These are phyloP conservation scores for Lunasporangiospora selenospora DNA, from an alignment of 192 early-diverging fungal genomes.

Conservation along the genomic window DNA sequence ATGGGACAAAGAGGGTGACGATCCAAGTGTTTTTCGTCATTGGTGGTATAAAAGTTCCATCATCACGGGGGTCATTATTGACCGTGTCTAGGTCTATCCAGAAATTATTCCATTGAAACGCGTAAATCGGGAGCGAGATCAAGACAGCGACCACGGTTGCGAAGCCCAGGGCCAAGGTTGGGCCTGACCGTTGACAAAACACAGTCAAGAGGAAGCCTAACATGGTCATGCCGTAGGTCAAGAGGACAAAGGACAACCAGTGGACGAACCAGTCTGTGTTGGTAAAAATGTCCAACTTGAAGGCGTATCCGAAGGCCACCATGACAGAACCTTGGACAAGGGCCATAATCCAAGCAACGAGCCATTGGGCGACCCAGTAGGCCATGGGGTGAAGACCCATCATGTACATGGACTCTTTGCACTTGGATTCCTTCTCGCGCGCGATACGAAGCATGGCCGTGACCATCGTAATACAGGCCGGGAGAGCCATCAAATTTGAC, in stretches of 20 bases:
- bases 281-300: conserved; percentile 65
- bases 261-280: conserved; percentile 63
- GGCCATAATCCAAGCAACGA: conserved; percentile 63
- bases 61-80: conserved; percentile 3
- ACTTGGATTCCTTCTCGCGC: conserved; percentile 73
- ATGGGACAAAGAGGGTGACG: conserved; percentile 52
- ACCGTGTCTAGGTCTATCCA: conserved; percentile 56
- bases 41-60: conserved; percentile 16
- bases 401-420: conserved; percentile 75
- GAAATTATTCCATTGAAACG: conserved; percentile 62
- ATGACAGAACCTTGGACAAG: conserved; percentile 63
- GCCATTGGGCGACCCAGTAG: conserved; percentile 70
- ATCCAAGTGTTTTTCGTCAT: conserved; percentile 4
- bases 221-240: conserved; percentile 74
- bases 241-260: conserved; percentile 67
- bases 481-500: conserved; percentile 55
- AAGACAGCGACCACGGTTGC: conserved; percentile 61
- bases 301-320: conserved; percentile 62
- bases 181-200: conserved; percentile 63
- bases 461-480: conserved; percentile 60
- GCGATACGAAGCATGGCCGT: conserved; percentile 67
- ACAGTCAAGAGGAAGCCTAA: conserved; percentile 70
- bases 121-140: conserved; percentile 72
- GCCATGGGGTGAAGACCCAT: conserved; percentile 68
- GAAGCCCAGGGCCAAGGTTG: conserved; percentile 30